Conservation (phyloP, 73 alveolate species). For the Stentor roeselii region DNA sequence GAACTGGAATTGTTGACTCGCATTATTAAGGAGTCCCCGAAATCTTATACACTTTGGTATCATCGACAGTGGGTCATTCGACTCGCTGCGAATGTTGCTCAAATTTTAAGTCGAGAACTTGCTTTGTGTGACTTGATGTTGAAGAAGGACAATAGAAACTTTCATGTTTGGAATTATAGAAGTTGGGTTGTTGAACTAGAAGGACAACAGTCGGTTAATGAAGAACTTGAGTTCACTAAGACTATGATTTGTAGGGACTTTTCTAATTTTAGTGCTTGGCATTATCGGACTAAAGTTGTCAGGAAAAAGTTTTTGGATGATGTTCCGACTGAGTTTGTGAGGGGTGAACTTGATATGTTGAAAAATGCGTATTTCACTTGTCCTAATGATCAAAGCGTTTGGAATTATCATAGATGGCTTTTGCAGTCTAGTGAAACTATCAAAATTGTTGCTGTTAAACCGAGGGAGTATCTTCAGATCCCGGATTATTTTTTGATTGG, state of each 20-base stretch:
- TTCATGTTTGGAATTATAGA: conserved; percentile 58
- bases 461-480: background rate
- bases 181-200: conserved; percentile 23
- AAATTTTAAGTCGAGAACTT: conserved; percentile 35
- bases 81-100: conserved; percentile 32
- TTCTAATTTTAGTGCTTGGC: conserved; percentile 51
- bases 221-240: conserved; percentile 45
- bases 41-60: conserved; percentile 53
- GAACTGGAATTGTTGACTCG: conserved; percentile 34
- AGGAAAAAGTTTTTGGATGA: background rate
- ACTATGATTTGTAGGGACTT: conserved; percentile 39
- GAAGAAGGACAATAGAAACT: conserved; percentile 46
- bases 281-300: conserved; percentile 36
- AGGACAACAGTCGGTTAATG: background rate
- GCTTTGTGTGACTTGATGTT: conserved; percentile 42
- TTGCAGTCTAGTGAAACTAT: background rate
- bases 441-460: background rate
- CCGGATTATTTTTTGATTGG: background rate
- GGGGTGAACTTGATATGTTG: conserved; percentile 35
- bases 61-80: conserved; percentile 48
- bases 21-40: conserved; percentile 44
- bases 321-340: conserved; percentile 35
- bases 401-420: conserved; percentile 57
- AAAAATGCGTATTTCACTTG: conserved; percentile 51
- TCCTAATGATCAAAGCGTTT: conserved; percentile 53